Conservation (phyloP, 139 green algal genomes). For the Yamagishiella unicocca region DNA sequence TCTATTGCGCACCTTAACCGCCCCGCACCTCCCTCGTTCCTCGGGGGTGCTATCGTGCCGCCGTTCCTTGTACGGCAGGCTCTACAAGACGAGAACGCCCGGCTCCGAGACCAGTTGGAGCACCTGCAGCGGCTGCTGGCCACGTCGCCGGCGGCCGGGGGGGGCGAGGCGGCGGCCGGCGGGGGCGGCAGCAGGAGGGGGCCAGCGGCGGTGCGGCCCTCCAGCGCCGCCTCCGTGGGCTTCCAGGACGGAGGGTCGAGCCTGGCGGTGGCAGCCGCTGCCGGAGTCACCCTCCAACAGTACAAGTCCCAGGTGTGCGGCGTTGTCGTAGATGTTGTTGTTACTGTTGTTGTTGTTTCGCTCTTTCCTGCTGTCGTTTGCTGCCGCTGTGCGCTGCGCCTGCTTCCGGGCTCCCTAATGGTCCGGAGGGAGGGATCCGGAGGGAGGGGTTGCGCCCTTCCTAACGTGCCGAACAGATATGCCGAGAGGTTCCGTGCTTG, state of each 20-base stretch:
- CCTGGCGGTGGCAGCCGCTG: background rate
- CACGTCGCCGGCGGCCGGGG: background rate
- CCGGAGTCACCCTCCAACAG: conserved; percentile 27
- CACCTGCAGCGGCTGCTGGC: conserved; percentile 22
- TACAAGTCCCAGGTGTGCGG: conserved; percentile 47
- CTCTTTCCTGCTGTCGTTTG: no score
- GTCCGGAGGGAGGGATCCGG: no score
- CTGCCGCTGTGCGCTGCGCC: no score
- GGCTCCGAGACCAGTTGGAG: conserved; percentile 25
- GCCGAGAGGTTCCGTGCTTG: no score
- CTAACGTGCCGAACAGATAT: no score
- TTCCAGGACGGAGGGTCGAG: background rate
- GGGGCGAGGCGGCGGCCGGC: background rate
- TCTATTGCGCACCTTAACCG: background rate
- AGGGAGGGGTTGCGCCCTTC: no score
- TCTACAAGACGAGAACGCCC: conserved; percentile 20
- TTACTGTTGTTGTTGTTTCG: no score
- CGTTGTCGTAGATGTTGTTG: no score
- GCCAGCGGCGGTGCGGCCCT: background rate
- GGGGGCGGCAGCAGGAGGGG: background rate
- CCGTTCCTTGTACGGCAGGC: background rate
- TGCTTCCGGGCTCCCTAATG: no score
- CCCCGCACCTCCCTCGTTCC: background rate
- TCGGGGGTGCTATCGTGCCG: background rate
- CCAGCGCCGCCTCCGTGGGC: background rate